phyloP scores from a whole-genome alignment of 441 rosid species.

The Metrosideros polymorpha region DNA sequence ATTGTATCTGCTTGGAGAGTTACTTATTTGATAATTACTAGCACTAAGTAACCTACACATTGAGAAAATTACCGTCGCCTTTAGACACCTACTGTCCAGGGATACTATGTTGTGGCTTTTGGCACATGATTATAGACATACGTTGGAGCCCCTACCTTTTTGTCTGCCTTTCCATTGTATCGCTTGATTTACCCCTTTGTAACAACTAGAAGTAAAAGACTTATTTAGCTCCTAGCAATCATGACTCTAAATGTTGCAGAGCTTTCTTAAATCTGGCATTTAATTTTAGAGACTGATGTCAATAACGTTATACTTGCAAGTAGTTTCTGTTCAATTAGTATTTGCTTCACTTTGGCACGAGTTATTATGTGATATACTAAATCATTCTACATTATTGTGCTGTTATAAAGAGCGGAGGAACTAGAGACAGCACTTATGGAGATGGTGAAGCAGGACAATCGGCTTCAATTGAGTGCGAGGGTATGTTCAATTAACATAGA shows the following conservation, averaged over 20 bases:
- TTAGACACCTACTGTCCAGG: background rate
- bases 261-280: background rate
- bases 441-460: slow-evolving; percentile 66
- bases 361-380: background rate
- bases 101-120: background rate
- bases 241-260: background rate
- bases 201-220: background rate
- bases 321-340: background rate
- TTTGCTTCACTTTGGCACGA: background rate
- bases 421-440: slow-evolving; percentile 68
- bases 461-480: slow-evolving; percentile 48
- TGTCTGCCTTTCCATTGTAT: background rate
- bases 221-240: background rate
- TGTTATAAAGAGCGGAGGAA: slow-evolving; percentile 52
- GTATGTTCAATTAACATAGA: slow-evolving; percentile 20
- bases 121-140: background rate
- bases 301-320: background rate
- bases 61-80: background rate
- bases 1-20: background rate
- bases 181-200: background rate
- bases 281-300: background rate
- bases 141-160: background rate
- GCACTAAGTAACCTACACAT: background rate
- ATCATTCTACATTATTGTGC: background rate
- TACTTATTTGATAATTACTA: background rate